Conservation (phyloP, 2,329 filamentous ascomycete genomes). For the Westerdykella aurantiaca region DNA sequence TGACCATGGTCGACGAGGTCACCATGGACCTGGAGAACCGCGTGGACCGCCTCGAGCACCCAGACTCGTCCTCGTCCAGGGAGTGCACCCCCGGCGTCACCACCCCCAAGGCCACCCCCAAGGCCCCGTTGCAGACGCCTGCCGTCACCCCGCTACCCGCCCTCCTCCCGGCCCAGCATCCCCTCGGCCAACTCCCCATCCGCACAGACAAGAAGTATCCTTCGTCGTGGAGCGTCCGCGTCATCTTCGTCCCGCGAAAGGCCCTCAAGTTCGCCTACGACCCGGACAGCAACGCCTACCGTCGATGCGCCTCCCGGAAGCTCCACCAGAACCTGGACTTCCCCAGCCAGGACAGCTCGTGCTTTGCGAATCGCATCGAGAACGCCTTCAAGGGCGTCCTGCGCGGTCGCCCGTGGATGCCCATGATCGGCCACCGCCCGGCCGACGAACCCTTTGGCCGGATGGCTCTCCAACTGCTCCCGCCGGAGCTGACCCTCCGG, state of each 20-base stretch:
- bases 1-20: constrained; percentile 36
- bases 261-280: constrained; percentile 35
- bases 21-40: constrained; percentile 38
- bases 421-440: constrained; percentile 35
- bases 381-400: constrained; percentile 32
- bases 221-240: constrained; percentile 33
- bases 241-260: constrained; percentile 36
- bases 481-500: constrained; percentile 28
- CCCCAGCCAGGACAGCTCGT: constrained; percentile 32
- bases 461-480: constrained; percentile 34
- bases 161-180: constrained; percentile 24
- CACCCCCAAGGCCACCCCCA: constrained; percentile 25
- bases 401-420: constrained; percentile 38
- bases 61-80: constrained; percentile 14
- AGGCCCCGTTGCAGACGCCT: constrained; percentile 7
- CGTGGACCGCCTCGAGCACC: constrained; percentile 31
- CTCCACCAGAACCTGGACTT: constrained; percentile 37
- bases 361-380: constrained; percentile 34
- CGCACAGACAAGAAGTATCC: constrained; percentile 36
- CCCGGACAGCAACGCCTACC: constrained; percentile 35
- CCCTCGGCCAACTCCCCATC: constrained; percentile 31
- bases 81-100: constrained; percentile 26
- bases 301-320: constrained; percentile 35
- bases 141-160: constrained; percentile 25
- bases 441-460: constrained; percentile 35